Evolutionary conservation across 164 flowering plant genomes (phyloP).

Genomic region (Nymphaea colorata): DNA sequence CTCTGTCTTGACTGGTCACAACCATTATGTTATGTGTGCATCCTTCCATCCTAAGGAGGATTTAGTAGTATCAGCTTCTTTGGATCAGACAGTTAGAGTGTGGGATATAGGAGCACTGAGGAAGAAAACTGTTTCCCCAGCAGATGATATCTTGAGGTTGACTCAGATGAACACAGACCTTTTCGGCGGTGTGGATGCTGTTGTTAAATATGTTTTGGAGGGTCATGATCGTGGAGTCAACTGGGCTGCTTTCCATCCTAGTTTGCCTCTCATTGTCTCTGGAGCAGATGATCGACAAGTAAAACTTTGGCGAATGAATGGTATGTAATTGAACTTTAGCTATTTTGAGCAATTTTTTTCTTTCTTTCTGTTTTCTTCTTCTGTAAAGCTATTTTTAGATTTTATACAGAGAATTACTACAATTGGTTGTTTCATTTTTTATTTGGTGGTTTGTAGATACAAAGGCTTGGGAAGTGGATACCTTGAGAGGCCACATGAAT

Average conservation of each 20-base stretch:
- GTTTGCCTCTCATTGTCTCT: slow-evolving; percentile 63
- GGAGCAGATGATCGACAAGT: slow-evolving; percentile 99
- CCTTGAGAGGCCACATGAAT: slow-evolving; percentile 82
- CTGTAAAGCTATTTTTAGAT: no score
- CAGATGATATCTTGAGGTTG: slow-evolving; percentile 72
- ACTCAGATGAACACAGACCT: slow-evolving; percentile 89
- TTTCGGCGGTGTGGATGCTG: slow-evolving; percentile 92
- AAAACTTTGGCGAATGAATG: slow-evolving; percentile 95
- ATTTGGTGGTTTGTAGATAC: slow-evolving; percentile 41
- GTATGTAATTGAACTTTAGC: slow-evolving; percentile 19
- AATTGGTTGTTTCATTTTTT: no score
- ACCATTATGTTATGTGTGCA: slow-evolving; percentile 85
- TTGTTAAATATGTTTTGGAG: slow-evolving; percentile 88
- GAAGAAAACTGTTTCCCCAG: slow-evolving; percentile 68
- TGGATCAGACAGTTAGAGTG: slow-evolving; percentile 91
- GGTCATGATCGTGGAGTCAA: slow-evolving; percentile 86
- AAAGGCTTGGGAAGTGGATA: slow-evolving; percentile 95
- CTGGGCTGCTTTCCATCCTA: slow-evolving; percentile 95
- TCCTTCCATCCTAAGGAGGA: slow-evolving; percentile 76
- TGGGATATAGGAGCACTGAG: slow-evolving; percentile 91
- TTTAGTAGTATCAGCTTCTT: slow-evolving; percentile 82
- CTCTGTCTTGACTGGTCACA: slow-evolving; percentile 82
- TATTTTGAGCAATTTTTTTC: background rate
- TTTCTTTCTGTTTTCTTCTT: background rate
- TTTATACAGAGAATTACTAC: no score